Evolutionary conservation across 2,329 filamentous ascomycete species (phyloP).

Genomic region (Colletotrichum euphorbiae): DNA sequence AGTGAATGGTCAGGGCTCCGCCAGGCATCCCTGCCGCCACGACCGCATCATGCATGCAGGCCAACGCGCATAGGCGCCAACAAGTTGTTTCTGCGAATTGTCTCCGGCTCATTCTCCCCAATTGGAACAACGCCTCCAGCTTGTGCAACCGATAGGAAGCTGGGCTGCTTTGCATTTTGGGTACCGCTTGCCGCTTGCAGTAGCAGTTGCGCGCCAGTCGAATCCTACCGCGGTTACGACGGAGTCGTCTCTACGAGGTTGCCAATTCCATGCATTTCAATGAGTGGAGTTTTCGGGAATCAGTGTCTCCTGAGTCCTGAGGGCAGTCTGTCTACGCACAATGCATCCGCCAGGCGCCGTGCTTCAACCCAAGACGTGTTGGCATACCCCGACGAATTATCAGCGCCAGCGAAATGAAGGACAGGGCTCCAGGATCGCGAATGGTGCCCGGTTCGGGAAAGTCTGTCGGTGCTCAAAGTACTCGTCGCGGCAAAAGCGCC

Average conservation of each 20-base stretch:
- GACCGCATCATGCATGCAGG: constrained; percentile 37
- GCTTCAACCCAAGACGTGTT: constrained; percentile 26
- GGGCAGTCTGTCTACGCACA: not conserved
- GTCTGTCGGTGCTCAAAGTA: constrained; percentile 31
- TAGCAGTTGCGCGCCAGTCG: constrained; percentile 22
- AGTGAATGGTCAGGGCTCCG: constrained; percentile 1
- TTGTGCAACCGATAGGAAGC: constrained; percentile 14
- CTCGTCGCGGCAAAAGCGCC: constrained; percentile 37
- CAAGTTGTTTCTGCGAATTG: constrained; percentile 8
- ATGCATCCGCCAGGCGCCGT: constrained; percentile 8
- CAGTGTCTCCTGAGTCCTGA: not conserved
- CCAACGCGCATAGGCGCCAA: constrained; percentile 40
- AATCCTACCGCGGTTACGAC: constrained; percentile 19
- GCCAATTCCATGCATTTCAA: constrained; percentile 2
- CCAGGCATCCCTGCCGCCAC: constrained; percentile 35
- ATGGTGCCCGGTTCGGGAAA: constrained; percentile 30
- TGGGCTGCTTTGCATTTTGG: not conserved
- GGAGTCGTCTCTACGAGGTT: not conserved
- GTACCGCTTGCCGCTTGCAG: constrained; percentile 1
- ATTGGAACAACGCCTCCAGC: not conserved
- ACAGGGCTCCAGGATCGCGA: constrained; percentile 13
- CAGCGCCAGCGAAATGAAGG: constrained; percentile 15
- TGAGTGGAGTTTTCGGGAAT: not conserved
- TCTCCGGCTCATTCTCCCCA: constrained; percentile 4
- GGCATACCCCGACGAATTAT: constrained; percentile 31